Evolutionary conservation across 148 eudicot genomes (phyloP).

Genomic region (Heliosperma pusillum): DNA sequence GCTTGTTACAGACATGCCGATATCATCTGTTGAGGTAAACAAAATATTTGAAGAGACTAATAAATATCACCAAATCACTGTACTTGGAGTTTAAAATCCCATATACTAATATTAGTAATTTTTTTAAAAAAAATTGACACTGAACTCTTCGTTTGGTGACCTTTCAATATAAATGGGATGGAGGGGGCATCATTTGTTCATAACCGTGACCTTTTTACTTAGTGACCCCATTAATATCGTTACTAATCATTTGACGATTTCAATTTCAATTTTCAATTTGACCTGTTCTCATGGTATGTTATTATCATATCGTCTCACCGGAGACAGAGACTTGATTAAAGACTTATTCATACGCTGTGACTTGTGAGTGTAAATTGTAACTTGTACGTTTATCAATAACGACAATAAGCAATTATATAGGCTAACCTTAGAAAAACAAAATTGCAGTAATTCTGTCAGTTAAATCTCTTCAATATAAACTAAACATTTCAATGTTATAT

Average conservation of each 20-base stretch:
- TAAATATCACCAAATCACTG: not conserved
- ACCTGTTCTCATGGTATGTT: not conserved
- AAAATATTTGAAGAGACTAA: not conserved
- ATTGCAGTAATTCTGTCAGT: not conserved
- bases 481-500: constrained; percentile 3
- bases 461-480: not conserved
- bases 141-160: too few relatives aligned
- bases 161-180: too few relatives aligned
- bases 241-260: not conserved
- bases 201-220: not conserved
- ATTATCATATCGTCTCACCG: not conserved
- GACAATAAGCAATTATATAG: too few relatives aligned
- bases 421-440: not conserved
- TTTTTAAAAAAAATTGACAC: too few relatives aligned
- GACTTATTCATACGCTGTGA: not conserved
- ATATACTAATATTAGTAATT: not conserved
- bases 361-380: not conserved
- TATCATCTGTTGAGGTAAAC: constrained; percentile 59
- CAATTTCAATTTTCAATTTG: too few relatives aligned
- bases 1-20: constrained; percentile 59
- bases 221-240: not conserved
- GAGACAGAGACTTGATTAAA: not conserved
- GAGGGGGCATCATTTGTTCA: not conserved
- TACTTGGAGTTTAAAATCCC: not conserved
- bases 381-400: too few relatives aligned